Base-by-base conservation (phyloP, 2,329 filamentous ascomycete species). In the Alternaria consortialis region DNA sequence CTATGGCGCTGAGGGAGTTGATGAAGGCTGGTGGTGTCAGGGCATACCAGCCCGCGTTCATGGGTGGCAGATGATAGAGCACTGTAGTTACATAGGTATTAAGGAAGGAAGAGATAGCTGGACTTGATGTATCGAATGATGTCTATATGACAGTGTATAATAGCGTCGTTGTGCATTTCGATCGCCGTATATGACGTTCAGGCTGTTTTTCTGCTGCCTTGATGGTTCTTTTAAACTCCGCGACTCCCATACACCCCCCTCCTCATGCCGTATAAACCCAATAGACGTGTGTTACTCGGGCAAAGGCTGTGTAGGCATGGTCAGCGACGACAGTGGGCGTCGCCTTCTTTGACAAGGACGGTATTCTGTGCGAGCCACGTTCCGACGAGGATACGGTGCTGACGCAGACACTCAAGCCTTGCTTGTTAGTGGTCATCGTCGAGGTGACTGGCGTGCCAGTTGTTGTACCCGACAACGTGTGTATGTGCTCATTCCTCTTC, bases 1-100 rank as follows among this genome's bases (percentile, higher is more conserved):
- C 92, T 0, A 92, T 96, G 84, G 91, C 91, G 12, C 76, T 96
- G 66, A 82, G 92, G 54, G 92, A 96, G 79, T 79, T 96, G 63
- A 93, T 92, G 84, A 90, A 88, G 72, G 80, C 79, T 42, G 87
- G 88, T 2, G 89, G 87, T 12, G 82, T 88, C 5, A 82, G 83
- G 71, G 83, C 84, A 7, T 91, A 85, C 69, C 87, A 88, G 77
- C 86, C 89, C 6, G 88, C 90, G 52, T 91, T 86, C 72, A 82
- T 83, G 63, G 83, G 83, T 39, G 82, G 84, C 11, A 68, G 79
- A 47, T 48, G 46, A n/a, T n/a, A 15, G 15, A n/a, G 37, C 27
- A 29, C 27, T 29, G 8, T 29, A 29, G 27, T 29, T 8, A 29
- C 27, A 8, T 29, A 29, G 27, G 27, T 29, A 29, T 29, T 29